Evolutionary conservation across 345 rosid species (phyloP).

Genomic region (Citropsis articulata): DNA sequence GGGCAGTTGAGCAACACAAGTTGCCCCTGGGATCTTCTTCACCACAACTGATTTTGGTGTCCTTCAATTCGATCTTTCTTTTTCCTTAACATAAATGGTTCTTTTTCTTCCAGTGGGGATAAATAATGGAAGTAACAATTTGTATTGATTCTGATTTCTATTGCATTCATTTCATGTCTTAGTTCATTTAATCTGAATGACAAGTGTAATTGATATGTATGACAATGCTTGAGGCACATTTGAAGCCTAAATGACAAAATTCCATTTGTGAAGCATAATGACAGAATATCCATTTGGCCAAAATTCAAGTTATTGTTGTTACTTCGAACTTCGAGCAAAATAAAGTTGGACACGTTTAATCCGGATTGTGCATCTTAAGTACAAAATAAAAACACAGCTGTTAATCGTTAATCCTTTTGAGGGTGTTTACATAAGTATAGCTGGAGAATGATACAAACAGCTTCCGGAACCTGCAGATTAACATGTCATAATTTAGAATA

Average conservation of each 20-base stretch:
- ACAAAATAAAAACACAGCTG: neutral
- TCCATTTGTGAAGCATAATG: too few relatives aligned
- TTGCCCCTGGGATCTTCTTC: constrained; percentile 31
- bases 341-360: too few relatives aligned
- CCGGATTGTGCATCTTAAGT: too few relatives aligned
- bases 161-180: neutral
- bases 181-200: constrained; percentile 1
- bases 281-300: neutral
- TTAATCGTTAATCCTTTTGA: constrained; percentile 36
- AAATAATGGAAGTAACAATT: neutral
- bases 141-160: too few relatives aligned
- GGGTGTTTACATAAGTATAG: constrained; percentile 58
- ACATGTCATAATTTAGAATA: neutral
- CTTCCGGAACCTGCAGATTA: constrained; percentile 69
- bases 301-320: too few relatives aligned
- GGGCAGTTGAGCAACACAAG: constrained; percentile 46
- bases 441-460: constrained; percentile 82
- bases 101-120: neutral
- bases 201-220: neutral
- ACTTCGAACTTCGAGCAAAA: too few relatives aligned
- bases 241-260: neutral
- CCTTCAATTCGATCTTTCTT: neutral
- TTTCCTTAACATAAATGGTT: neutral
- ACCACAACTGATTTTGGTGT: neutral
- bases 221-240: neutral